Evolutionary conservation across 805 yeast species (phyloP).

Genomic region (Saturnispora galanensis): DNA sequence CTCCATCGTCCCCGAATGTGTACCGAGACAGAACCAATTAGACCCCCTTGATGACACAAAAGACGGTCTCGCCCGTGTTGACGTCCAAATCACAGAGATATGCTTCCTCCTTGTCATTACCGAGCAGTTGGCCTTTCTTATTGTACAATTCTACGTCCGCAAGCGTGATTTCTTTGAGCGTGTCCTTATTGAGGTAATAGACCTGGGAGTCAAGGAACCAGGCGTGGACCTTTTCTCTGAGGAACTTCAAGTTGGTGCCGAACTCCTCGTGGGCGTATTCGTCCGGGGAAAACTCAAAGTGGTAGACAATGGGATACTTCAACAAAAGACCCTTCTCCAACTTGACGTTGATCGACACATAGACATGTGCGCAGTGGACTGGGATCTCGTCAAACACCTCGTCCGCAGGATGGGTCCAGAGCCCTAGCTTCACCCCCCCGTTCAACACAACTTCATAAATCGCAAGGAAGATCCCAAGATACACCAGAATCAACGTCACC

Average conservation of each 20-base stretch:
- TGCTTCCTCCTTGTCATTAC: slow-evolving; percentile 30
- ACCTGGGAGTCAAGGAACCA: slow-evolving; percentile 40
- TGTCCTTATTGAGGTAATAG: slow-evolving; percentile 16
- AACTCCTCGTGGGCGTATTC: slow-evolving; percentile 64
- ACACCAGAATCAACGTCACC: slow-evolving; percentile 22
- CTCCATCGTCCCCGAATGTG: too few relatives aligned
- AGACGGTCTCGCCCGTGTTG: slow-evolving; percentile 41
- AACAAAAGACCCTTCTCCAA: slow-evolving; percentile 15
- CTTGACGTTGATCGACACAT: slow-evolving; percentile 40
- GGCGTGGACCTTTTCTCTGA: slow-evolving; percentile 46
- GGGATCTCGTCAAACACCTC: slow-evolving; percentile 65
- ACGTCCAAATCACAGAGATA: slow-evolving; percentile 43
- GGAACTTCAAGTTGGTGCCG: slow-evolving; percentile 58
- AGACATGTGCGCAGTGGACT: slow-evolving; percentile 69
- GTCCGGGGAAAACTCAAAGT: slow-evolving; percentile 74
- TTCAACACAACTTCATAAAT: slow-evolving; percentile 20
- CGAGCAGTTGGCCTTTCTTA: slow-evolving; percentile 22
- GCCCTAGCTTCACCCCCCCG: slow-evolving; percentile 17
- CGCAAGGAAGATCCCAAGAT: slow-evolving; percentile 14
- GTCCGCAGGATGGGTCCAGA: slow-evolving; percentile 28
- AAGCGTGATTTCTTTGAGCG: slow-evolving; percentile 10
- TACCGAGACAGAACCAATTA: too few relatives aligned
- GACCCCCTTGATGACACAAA: slow-evolving; percentile 24
- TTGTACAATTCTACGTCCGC: slow-evolving; percentile 30
- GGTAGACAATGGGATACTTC: slow-evolving; percentile 40